Evolutionary conservation across 345 rosid genomes (phyloP), one percentile per base, ranked within the genome.

Genomic region (Moricandia arvensis): DNA sequence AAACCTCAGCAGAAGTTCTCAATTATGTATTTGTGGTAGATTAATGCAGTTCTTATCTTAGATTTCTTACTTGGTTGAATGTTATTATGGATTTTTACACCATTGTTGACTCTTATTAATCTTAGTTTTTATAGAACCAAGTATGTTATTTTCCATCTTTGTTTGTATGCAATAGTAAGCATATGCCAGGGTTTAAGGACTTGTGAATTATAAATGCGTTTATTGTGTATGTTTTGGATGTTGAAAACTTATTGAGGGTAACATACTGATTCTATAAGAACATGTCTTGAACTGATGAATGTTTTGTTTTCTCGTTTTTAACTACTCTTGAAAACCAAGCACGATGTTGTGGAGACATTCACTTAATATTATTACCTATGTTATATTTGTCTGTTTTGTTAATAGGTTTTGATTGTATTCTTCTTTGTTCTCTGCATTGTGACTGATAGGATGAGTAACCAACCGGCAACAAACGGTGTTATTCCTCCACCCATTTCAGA

Each of bases 391-490:
- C 55, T 27, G 5, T 1, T 4, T 75, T 69, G 35, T 76, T 63
- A 38, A 30, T 37, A 60, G 45, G 21, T 37, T 17, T 43, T 77
- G 47, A 61, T 31, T 1, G 15, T 75, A 13, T 11, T 65, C 21
- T 4, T 75, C 5, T 6, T 68, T 7, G 3, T 24, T 24, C 7
- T 70, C 64, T 63, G 51, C 31, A 29, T 12, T 57, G 6, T 53
- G 6, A 61, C 31, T 16, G 69, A 7, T 37, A 65, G 35, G 60
- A 93, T 89, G 97, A 89, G 85, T 64, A 84, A 87, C 26, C 80
- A 86, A 61, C 80, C 79, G 45, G 73, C 77, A 72, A 76, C 80
- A 77, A 83, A 82, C 75, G 78, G 77, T 31, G 65, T 87, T 51
- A 71, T 80, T 58, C 43, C 85, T 75, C 54, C 87, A 15, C 51